Percentiles rank a stretch among this genome's conserved stretches.
Evolutionary conservation across 371 early-diverging fungal genomes (phyloP).

Genomic region (Encephalitozoon cuniculi): DNA sequence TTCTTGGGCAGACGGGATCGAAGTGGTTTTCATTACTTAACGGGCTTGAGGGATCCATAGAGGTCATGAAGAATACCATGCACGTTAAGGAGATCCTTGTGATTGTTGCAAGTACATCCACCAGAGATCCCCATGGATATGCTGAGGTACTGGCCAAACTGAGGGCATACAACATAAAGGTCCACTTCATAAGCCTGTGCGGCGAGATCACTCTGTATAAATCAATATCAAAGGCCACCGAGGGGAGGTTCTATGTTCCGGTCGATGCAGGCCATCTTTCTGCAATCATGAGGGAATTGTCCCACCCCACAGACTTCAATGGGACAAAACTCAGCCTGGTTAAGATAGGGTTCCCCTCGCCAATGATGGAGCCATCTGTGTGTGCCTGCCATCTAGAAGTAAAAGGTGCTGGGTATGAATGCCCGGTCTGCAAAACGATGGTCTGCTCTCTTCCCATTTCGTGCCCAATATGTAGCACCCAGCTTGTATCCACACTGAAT

Average conservation of each 20-base stretch:
- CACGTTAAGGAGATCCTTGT: constrained; percentile 43
- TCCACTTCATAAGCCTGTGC: constrained; percentile 51
- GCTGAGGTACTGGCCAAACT: constrained; percentile 15
- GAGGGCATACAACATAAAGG: constrained; percentile 41
- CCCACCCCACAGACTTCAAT: constrained; percentile 33
- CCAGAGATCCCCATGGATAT: constrained; percentile 18
- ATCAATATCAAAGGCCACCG: constrained; percentile 41
- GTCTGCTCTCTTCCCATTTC: constrained; percentile 52
- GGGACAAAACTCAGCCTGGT: constrained; percentile 34
- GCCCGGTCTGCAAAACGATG: constrained; percentile 54
- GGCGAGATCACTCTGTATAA: constrained; percentile 56
- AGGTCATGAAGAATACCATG: constrained; percentile 11
- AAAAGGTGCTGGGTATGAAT: constrained; percentile 41
- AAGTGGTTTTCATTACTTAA: constrained; percentile 47
- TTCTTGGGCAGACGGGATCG: constrained; percentile 33
- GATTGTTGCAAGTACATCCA: constrained; percentile 28
- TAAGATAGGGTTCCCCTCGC: constrained; percentile 53
- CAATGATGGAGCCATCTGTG: constrained; percentile 30
- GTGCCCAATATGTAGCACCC: constrained; percentile 54
- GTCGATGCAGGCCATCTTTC: constrained; percentile 36
- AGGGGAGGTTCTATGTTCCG: constrained; percentile 52
- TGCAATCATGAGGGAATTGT: constrained; percentile 31
- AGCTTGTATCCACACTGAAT: constrained; percentile 51
- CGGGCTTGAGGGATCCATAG: constrained; percentile 26
- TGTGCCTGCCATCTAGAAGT: constrained; percentile 58